Base-by-base conservation (phyloP, 441 rosid genomes). In the Daphne laureola region DNA sequence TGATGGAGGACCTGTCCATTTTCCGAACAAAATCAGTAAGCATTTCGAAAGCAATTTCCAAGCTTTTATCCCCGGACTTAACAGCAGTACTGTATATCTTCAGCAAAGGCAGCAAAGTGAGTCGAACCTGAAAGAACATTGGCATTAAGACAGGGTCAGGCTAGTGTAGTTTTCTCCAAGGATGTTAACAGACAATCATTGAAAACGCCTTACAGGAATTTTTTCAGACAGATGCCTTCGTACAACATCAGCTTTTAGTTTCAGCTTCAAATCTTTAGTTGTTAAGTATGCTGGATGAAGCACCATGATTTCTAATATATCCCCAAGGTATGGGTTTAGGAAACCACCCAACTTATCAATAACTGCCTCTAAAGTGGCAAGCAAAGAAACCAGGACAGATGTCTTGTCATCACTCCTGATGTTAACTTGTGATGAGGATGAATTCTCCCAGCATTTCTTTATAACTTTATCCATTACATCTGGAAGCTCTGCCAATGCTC, bases 311-410 rank as follows among this genome's bases (percentile, higher is more conserved):
- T 76, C 65, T 21, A 78, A 59, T 57, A 90, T 74, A 66, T 88
- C 90, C 51, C 77, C 82, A 57, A 94, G 95, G 68, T 87, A 81
- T 15, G 99, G 99, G 70, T 73, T 90, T 51, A 94, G 67, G 68
- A 94, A 94, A 53, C 96, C 87, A 59, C 96, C 99, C 64, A 94
- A 90, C 73, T 90, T 86, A 68, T 84, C 96, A 52, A 87, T 73
- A 61, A 84, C 94, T 38, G 96, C 96, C 68, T 90, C 95, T 70
- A 94, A 71, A 17, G 80, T 57, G 36, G 77, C 66, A 50, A 94
- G 88, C 77, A 86, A 61, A 61, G 98, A 82, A 21, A 77, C 65
- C 81, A 78, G 51, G 26, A 78, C 57, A 62, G 87, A 74, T 59
- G 67, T 59, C 14, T 61, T 57, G 36, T 67, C 78, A 60, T 61